Conservation (phyloP, 305 asterid species). For the Petunia hybrid region DNA sequence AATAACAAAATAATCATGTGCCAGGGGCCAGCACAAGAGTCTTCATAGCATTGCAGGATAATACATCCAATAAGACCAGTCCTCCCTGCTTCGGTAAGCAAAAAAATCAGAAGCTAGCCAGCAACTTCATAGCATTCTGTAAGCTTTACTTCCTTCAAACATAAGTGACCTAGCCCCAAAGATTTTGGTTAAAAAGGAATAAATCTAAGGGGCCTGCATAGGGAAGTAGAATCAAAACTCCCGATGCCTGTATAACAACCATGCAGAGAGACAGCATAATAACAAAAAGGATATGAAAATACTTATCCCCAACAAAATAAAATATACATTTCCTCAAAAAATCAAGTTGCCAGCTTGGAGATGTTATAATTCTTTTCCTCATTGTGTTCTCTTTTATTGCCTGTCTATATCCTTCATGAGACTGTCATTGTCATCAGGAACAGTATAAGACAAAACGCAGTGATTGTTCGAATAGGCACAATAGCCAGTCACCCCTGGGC, state of each 20-base stretch:
- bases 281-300: slow-evolving; percentile 14
- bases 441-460: slow-evolving; percentile 11
- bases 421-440: slow-evolving; percentile 5
- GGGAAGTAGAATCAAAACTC: slow-evolving; percentile 27
- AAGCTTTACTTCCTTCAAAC: slow-evolving; percentile 5
- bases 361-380: neutral
- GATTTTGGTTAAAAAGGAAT: neutral
- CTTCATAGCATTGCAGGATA: neutral
- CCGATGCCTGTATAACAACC: neutral
- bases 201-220: slow-evolving; percentile 12
- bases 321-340: slow-evolving; percentile 28
- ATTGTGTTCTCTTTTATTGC: neutral
- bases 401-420: slow-evolving; percentile 21
- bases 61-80: slow-evolving; percentile 3
- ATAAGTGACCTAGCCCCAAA: slow-evolving; percentile 3
- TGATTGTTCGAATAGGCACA: slow-evolving; percentile 14
- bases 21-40: neutral
- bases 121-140: neutral
- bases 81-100: neutral
- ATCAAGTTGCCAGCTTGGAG: slow-evolving; percentile 24
- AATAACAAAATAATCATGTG: neutral
- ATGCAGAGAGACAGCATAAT: slow-evolving; percentile 8
- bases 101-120: neutral
- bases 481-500: neutral
- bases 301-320: slow-evolving; percentile 20